Percentiles rank a stretch among this genome's conserved stretches.
Evolutionary conservation across 768 basidiomycete species (phyloP).

Genomic region (Amanita polypyramis): DNA sequence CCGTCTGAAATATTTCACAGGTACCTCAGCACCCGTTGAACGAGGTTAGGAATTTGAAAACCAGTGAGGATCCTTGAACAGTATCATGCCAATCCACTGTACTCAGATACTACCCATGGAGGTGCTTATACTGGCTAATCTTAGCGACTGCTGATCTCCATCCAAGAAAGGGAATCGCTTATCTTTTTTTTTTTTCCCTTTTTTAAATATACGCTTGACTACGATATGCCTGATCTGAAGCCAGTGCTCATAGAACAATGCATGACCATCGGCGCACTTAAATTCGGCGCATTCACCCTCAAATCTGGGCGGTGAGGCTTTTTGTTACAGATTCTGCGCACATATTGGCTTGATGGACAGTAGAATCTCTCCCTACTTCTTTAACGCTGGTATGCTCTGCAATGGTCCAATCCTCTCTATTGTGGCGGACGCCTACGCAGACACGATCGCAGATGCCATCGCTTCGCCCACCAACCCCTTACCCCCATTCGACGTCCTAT

Average conservation of each 20-base stretch:
- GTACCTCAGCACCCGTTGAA: too few species aligned
- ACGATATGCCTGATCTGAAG: conserved; percentile 7
- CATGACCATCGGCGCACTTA: conserved; percentile 63
- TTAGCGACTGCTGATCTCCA: too few species aligned
- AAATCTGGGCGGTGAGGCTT: conserved; percentile 83
- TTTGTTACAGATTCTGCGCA: conserved; percentile 1
- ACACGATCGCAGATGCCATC: conserved; percentile 55
- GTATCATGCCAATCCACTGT: too few species aligned
- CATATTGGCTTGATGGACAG: conserved; percentile 8
- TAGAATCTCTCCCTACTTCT: conserved; percentile 91
- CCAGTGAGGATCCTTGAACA: too few species aligned
- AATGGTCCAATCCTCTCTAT: conserved; percentile 72
- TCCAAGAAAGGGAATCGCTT: too few species aligned
- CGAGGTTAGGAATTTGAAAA: too few species aligned
- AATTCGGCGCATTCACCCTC: conserved; percentile 86
- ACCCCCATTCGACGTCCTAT: conserved; percentile 68
- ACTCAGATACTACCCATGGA: too few species aligned
- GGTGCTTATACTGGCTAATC: too few species aligned
- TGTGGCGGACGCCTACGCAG: conserved; percentile 74
- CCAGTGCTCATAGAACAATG: conserved; percentile 55
- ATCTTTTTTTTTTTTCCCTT: too few species aligned
- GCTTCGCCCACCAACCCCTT: conserved; percentile 18
- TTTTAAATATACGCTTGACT: too few species aligned
- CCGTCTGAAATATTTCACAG: too few species aligned
- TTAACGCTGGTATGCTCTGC: conserved; percentile 87